Conservation (phyloP, 768 basidiomycete genomes). For the Hericium alpestre region DNA sequence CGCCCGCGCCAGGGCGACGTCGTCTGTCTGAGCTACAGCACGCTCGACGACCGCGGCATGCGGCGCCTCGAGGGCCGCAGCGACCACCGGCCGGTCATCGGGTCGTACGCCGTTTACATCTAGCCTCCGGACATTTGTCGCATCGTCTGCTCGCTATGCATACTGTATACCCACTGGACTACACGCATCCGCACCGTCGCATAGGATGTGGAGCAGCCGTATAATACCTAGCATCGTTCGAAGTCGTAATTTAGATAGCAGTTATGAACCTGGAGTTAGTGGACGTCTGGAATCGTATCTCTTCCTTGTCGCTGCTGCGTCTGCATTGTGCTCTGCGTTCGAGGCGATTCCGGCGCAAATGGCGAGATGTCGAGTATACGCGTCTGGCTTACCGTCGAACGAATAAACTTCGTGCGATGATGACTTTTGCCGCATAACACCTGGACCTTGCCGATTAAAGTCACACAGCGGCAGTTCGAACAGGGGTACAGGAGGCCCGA, state of each 20-base stretch:
- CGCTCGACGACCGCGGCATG: constrained; percentile 69
- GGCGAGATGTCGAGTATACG: no score
- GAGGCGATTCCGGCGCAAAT: no score
- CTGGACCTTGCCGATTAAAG: no score
- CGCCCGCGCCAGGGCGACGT: constrained; percentile 57
- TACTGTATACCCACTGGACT: neutral
- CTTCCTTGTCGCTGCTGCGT: no score
- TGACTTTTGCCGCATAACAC: no score
- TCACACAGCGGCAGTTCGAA: no score
- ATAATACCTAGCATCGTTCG: constrained; percentile 61
- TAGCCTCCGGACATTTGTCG: constrained; percentile 6
- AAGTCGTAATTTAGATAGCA: constrained; percentile 98
- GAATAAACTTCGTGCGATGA: no score
- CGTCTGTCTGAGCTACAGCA: constrained; percentile 59
- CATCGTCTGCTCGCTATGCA: neutral
- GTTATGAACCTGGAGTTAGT: constrained; percentile 98
- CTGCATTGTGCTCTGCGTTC: no score
- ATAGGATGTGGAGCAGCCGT: neutral
- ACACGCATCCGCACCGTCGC: neutral
- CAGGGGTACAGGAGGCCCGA: no score
- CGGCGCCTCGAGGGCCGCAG: constrained; percentile 64
- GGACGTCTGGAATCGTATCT: constrained; percentile 28
- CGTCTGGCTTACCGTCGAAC: no score
- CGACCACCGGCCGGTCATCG: constrained; percentile 82
- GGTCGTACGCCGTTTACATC: constrained; percentile 61